Evolutionary conservation across 768 basidiomycete genomes (phyloP).

Genomic region (Tricholoma bakamatsutake): DNA sequence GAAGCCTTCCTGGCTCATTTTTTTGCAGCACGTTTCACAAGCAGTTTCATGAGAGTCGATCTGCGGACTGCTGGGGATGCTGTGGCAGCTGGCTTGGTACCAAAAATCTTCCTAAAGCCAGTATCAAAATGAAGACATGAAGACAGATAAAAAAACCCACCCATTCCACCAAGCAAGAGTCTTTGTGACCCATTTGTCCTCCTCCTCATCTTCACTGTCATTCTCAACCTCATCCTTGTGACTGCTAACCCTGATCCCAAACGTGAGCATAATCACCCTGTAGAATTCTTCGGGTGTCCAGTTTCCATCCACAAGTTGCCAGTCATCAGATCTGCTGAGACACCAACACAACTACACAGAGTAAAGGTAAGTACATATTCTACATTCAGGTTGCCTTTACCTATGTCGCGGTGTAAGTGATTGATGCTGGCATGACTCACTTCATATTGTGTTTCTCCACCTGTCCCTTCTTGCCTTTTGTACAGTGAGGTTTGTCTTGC

Average conservation of each 20-base stretch:
- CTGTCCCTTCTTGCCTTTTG: background rate
- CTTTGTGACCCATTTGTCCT: background rate
- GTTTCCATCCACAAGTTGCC: background rate
- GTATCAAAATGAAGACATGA: background rate
- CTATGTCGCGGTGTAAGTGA: background rate
- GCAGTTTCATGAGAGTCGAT: background rate
- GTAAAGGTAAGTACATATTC: background rate
- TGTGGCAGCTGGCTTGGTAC: background rate
- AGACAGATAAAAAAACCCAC: background rate
- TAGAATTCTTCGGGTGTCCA: background rate
- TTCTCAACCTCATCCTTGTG: background rate
- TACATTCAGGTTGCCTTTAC: background rate
- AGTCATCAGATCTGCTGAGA: background rate
- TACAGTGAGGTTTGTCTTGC: background rate
- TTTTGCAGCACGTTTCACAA: background rate
- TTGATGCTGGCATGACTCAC: background rate
- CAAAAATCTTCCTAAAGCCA: background rate
- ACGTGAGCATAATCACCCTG: background rate
- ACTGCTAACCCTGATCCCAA: background rate
- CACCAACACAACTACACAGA: background rate
- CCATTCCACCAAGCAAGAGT: background rate
- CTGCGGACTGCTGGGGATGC: background rate
- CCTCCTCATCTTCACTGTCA: background rate
- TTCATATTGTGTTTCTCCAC: constrained; percentile 1
- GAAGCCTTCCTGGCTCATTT: background rate